Evolutionary conservation across 768 basidiomycete species (phyloP), one percentile per base, ranked within the genome.

Genomic region (Lanmaoa rubissima): DNA sequence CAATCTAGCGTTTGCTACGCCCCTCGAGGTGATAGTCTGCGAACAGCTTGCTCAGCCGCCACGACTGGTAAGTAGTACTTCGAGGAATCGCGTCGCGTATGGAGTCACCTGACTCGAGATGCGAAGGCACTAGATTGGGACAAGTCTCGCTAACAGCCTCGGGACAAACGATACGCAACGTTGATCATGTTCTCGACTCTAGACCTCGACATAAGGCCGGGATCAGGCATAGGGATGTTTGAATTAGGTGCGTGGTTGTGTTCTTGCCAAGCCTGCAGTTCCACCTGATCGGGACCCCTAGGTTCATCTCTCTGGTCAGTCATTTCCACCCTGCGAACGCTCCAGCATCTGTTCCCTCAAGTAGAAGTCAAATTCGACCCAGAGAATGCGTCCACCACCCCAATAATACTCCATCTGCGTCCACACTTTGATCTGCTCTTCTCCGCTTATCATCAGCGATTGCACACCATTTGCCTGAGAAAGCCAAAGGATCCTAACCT

Each of bases 341-440:
- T 85, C 24, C 85, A 84, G 50, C 82, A 89, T 59, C 73, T 79
- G 43, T 92, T 90, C 59, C 91, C 91, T 43, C 87, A 90, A 63
- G 84, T 93, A 51, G 89, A 92, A 60, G 77, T 94, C 68, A 91
- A 91, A 73, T 92, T 85, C 62, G 91, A 94, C 66, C 81, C 83
- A 31, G 87, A 90, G 63, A 73, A 84, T 32, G 80, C 88, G 14
- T 76, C 82, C 13, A 84, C 80, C 1, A 88, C 90, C 0, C 90
- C 90, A 2, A 77, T 93, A 24, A 80, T 94, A 64, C 73, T 94
- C 0, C 89, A 92, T 64, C 73, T 92, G 28, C 84, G 86, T 17
- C 91, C 91, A 1, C 88, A 93, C 67, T 76, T 94, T 51, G 90
- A 92, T 68, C 80, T 94, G n/a, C 78, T 94, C 43, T 94, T 93